Conservation (phyloP, 768 basidiomycete genomes). For the Auriscalpium orientale region DNA sequence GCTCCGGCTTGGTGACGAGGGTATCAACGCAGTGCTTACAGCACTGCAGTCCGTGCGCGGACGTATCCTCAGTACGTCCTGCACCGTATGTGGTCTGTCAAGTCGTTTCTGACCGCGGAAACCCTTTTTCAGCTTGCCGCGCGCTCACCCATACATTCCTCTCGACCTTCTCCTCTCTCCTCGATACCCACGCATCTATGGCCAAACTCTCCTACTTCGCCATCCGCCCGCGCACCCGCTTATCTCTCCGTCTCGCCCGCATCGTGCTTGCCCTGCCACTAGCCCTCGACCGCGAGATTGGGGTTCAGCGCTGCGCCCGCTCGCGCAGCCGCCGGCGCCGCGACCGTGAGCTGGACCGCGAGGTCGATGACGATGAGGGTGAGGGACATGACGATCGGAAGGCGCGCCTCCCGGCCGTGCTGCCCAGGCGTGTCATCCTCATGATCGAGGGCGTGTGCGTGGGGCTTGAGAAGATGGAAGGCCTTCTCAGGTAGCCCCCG, state of each 20-base stretch:
- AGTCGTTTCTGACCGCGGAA: too few relatives aligned
- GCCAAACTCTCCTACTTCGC: slow-evolving; percentile 73
- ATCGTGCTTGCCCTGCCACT: slow-evolving; percentile 71
- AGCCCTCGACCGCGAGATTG: slow-evolving; percentile 62
- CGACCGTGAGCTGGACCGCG: slow-evolving; percentile 14
- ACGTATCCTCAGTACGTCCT: slow-evolving; percentile 58
- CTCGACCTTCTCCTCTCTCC: slow-evolving; percentile 63
- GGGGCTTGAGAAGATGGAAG: slow-evolving; percentile 62
- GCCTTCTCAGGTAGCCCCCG: slow-evolving; percentile 21
- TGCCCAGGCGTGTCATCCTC: slow-evolving; percentile 51
- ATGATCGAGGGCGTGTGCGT: slow-evolving; percentile 57
- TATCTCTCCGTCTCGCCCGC: slow-evolving; percentile 71
- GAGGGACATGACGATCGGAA: slow-evolving; percentile 17
- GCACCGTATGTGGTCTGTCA: neutral
- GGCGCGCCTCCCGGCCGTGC: slow-evolving; percentile 10
- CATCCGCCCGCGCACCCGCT: slow-evolving; percentile 62
- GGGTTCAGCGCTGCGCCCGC: slow-evolving; percentile 30
- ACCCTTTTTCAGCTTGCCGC: slow-evolving; percentile 49
- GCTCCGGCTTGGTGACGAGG: slow-evolving; percentile 68
- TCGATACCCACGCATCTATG: slow-evolving; percentile 75
- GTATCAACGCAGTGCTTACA: slow-evolving; percentile 66
- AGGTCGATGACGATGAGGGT: slow-evolving; percentile 15
- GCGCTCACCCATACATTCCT: slow-evolving; percentile 71
- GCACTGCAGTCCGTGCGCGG: slow-evolving; percentile 66
- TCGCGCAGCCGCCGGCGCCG: slow-evolving; percentile 17